Evolutionary conservation across 108 stramenopile species (phyloP).

Genomic region (Skeletonema menzelii): DNA sequence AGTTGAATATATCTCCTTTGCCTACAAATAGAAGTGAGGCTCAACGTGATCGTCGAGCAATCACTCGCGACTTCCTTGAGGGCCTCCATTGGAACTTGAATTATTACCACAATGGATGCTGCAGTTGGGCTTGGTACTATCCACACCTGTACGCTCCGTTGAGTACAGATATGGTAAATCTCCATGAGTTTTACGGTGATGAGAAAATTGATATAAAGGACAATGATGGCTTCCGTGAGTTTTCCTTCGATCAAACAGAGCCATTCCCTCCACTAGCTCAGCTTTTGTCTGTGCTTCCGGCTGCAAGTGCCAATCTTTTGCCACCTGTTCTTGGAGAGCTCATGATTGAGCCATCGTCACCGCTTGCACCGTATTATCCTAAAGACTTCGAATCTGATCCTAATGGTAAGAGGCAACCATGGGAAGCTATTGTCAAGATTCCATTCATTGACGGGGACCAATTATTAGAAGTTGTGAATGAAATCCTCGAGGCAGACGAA

Average conservation of each 20-base stretch:
- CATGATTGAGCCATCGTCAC: slow-evolving; percentile 89
- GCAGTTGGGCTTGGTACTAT: slow-evolving; percentile 97
- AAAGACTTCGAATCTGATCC: slow-evolving; percentile 76
- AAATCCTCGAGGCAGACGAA: slow-evolving; percentile 62
- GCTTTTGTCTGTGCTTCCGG: slow-evolving; percentile 94
- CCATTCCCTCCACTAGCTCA: slow-evolving; percentile 95
- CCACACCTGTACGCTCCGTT: slow-evolving; percentile 95
- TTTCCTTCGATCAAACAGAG: slow-evolving; percentile 65
- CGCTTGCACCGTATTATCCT: slow-evolving; percentile 90
- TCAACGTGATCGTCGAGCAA: slow-evolving; percentile 72
- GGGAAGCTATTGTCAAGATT: slow-evolving; percentile 97
- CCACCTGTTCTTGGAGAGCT: slow-evolving; percentile 88
- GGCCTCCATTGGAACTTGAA: slow-evolving; percentile 94
- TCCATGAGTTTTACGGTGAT: slow-evolving; percentile 74
- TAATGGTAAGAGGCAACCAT: slow-evolving; percentile 90
- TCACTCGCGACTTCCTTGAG: slow-evolving; percentile 88
- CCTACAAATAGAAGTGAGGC: slow-evolving; percentile 41
- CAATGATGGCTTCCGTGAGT: slow-evolving; percentile 70
- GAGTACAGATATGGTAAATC: slow-evolving; percentile 92
- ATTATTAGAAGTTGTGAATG: slow-evolving; percentile 76
- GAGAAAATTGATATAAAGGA: slow-evolving; percentile 49
- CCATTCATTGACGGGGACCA: slow-evolving; percentile 94
- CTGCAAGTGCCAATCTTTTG: slow-evolving; percentile 88
- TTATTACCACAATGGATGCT: slow-evolving; percentile 97
- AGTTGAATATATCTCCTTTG: slow-evolving; percentile 73